These are phyloP conservation scores for Paspalum vaginatum DNA, from an alignment of 176 grass and related monocot genomes.

Conservation along the genomic window DNA sequence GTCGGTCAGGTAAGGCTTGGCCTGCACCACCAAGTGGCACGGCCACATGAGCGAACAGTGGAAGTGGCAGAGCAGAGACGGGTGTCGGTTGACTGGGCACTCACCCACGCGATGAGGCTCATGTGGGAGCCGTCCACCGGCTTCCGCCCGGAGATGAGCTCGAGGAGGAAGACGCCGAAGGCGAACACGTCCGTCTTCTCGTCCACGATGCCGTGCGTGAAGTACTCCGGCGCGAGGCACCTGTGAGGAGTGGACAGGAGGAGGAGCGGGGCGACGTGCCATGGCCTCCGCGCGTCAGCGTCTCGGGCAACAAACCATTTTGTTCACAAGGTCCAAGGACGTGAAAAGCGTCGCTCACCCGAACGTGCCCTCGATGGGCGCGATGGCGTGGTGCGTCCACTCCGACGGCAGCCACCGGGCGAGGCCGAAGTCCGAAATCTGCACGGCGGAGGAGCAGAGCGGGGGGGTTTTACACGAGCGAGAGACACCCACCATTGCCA, in stretches of 20 bases:
- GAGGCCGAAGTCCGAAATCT: conserved; percentile 98
- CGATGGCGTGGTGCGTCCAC: conserved; percentile 89
- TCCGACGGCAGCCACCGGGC: conserved; percentile 89
- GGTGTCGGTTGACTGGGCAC: neutral
- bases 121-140: conserved; percentile 89
- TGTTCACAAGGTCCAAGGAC: neutral
- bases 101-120: conserved; percentile 87
- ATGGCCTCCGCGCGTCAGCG: neutral
- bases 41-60: neutral
- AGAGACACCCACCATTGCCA: neutral
- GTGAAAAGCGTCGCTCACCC: conserved; percentile 46
- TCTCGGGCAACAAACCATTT: neutral
- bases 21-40: conserved; percentile 37
- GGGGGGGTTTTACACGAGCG: no score
- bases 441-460: neutral
- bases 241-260: conserved; percentile 24
- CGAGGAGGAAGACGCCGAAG: conserved; percentile 94
- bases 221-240: conserved; percentile 94
- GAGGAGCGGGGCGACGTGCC: neutral
- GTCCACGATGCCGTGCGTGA: conserved; percentile 90
- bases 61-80: neutral
- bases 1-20: conserved; percentile 83
- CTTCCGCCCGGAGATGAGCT: conserved; percentile 87
- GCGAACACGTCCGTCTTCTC: conserved; percentile 98
- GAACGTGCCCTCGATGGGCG: conserved; percentile 94